Conservation (phyloP, 257 asterid genomes). For the Coffea eugenioides region DNA sequence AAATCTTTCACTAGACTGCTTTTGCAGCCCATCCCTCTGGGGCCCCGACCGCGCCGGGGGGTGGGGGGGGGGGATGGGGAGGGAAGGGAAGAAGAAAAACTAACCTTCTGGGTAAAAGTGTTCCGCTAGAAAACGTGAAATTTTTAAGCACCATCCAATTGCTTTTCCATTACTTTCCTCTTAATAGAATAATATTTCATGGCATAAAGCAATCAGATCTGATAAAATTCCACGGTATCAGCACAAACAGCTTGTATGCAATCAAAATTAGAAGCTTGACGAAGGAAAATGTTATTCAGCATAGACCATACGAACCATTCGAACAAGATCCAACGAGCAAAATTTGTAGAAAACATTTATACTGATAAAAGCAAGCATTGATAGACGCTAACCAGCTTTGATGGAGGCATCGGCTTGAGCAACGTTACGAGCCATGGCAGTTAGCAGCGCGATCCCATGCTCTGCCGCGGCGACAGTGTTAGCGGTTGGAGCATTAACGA, state of each 20-base stretch:
- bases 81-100: too few relatives aligned
- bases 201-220: constrained; percentile 4
- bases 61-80: too few relatives aligned
- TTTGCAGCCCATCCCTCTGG: background rate
- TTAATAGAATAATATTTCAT: background rate
- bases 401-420: constrained; percentile 94
- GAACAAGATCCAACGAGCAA: background rate
- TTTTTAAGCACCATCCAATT: background rate
- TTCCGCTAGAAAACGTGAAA: background rate
- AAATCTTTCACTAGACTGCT: background rate
- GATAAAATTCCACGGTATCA: background rate
- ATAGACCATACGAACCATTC: background rate
- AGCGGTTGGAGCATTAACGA: constrained; percentile 94
- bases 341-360: background rate
- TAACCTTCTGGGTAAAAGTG: background rate
- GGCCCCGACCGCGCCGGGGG: too few relatives aligned
- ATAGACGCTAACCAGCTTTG: constrained; percentile 62
- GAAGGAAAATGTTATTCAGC: background rate
- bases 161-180: background rate
- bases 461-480: constrained; percentile 94
- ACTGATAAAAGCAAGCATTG: background rate
- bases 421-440: constrained; percentile 81
- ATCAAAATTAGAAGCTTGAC: background rate
- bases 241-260: background rate
- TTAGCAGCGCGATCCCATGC: constrained; percentile 86